Evolutionary conservation across 202 grass and related monocot species (phyloP).

Genomic region (Musa balbisiana): DNA sequence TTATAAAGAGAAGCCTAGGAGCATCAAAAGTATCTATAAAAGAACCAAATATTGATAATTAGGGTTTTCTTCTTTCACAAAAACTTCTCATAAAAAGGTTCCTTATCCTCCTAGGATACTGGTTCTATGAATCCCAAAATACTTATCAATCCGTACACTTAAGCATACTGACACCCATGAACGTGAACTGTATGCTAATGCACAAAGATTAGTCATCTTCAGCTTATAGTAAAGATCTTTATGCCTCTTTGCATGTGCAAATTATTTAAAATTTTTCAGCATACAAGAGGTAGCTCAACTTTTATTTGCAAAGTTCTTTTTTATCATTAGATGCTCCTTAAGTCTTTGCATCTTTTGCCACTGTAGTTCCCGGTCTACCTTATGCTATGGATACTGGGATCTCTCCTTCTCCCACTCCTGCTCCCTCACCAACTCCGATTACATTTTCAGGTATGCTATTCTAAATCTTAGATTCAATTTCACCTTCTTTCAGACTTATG

Average conservation of each 20-base stretch:
- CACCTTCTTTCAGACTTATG: not conserved
- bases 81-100: too few relatives aligned
- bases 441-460: conserved; percentile 43
- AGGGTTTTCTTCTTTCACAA: too few relatives aligned
- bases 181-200: not conserved
- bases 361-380: conserved; percentile 64
- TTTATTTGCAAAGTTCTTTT: not conserved
- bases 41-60: too few relatives aligned
- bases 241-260: not conserved
- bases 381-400: conserved; percentile 21
- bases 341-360: conserved; percentile 6
- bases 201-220: not conserved
- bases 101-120: too few relatives aligned
- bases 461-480: not conserved
- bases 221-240: not conserved
- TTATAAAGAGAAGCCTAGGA: too few relatives aligned
- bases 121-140: too few relatives aligned
- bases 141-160: too few relatives aligned
- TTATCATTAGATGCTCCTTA: conserved; percentile 9
- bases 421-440: conserved; percentile 44
- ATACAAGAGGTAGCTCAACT: not conserved
- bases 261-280: not conserved
- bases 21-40: too few relatives aligned
- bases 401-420: conserved; percentile 37
- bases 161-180: not conserved